phyloP scores from a whole-genome alignment of 176 grass and related monocot species.

The Musa itinerans region DNA sequence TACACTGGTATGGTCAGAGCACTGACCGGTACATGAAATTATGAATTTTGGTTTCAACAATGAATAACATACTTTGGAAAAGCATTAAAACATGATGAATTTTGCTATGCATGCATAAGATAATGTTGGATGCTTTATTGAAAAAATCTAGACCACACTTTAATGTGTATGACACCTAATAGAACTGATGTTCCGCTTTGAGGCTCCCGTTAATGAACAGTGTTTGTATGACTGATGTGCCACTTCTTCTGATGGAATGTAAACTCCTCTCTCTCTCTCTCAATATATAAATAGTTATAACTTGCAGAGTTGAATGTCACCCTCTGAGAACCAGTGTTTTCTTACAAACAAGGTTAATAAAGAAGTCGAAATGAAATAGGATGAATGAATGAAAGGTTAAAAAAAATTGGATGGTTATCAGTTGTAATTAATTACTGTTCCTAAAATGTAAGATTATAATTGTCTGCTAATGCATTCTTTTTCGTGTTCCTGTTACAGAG shows the following conservation, averaged over 20 bases:
- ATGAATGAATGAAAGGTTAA: not conserved
- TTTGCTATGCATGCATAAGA: no score
- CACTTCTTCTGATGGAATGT: no score
- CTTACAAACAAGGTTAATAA: not conserved
- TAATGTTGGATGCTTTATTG: no score
- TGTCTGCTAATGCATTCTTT: not conserved
- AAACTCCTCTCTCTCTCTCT: no score
- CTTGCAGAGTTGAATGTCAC: no score
- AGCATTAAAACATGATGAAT: no score
- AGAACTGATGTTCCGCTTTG: not conserved
- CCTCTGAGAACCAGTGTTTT: not conserved
- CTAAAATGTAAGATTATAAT: not conserved
- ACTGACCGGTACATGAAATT: no score
- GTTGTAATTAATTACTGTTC: no score
- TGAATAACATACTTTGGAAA: no score
- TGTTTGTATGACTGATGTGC: not conserved
- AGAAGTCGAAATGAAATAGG: not conserved
- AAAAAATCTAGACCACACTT: not conserved
- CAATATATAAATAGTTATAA: no score
- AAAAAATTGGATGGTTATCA: not conserved
- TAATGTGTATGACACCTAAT: not conserved
- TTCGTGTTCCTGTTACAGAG: conserved; percentile 36
- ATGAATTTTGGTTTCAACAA: no score
- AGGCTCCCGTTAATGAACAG: not conserved
- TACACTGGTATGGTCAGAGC: no score